These are phyloP conservation scores for Rhinocladiella mackenziei DNA, from an alignment of 2,329 filamentous ascomycete species.

Conservation along the genomic window DNA sequence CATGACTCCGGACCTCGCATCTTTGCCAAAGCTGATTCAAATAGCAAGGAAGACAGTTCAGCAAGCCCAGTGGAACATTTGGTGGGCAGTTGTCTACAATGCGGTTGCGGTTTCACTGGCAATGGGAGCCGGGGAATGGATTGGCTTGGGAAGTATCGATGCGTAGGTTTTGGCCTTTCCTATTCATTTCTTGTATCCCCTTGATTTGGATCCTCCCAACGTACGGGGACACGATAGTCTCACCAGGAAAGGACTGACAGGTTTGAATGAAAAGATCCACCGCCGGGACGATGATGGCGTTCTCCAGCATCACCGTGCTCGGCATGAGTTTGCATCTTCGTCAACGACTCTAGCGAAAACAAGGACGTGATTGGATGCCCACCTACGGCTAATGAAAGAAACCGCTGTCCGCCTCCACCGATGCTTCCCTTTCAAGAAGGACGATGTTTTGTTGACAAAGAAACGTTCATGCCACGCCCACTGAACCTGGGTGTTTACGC, in stretches of 20 bases:
- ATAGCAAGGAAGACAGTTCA: conserved; percentile 43
- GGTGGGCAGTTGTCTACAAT: conserved; percentile 68
- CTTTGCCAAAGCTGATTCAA: conserved; percentile 57
- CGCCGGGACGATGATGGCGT: conserved; percentile 23
- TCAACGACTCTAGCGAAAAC: too few relatives aligned
- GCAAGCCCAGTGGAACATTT: conserved; percentile 63
- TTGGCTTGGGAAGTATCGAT: conserved; percentile 8
- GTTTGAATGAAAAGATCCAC: conserved; percentile 1
- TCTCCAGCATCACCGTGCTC: conserved; percentile 13
- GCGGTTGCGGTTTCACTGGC: conserved; percentile 62
- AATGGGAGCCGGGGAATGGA: conserved; percentile 46
- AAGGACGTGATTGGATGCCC: too few relatives aligned
- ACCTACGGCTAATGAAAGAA: too few relatives aligned
- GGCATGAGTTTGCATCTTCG: conserved; percentile 9
- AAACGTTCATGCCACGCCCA: too few relatives aligned
- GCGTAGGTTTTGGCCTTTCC: conserved; percentile 1
- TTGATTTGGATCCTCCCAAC: too few relatives aligned
- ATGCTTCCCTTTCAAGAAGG: too few relatives aligned
- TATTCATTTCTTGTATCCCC: background rate
- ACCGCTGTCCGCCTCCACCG: too few relatives aligned
- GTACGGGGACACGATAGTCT: too few relatives aligned
- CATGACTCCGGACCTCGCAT: conserved; percentile 53
- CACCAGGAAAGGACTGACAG: too few relatives aligned
- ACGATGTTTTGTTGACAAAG: too few relatives aligned
- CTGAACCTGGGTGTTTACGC: too few relatives aligned